Base-by-base conservation (phyloP, 306 rosid genomes). In the Cucurbita pepo region DNA sequence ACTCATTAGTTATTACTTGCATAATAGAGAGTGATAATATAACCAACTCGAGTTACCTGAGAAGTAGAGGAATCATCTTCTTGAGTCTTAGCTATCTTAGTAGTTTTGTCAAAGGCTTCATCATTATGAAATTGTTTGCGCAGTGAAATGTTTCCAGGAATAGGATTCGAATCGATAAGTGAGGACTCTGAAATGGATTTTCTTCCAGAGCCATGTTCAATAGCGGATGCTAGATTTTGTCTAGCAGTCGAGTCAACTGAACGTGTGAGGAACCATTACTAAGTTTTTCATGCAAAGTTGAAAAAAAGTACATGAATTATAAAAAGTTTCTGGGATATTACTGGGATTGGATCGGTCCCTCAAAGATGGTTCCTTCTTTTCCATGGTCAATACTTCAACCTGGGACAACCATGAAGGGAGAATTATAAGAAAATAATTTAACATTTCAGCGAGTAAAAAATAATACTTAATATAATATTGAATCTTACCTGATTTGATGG, bases 181-280 rank as follows among this genome's bases (percentile, higher is more conserved):
- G 86, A 69, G 76, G 90, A 81, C 55, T 88, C 96, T 4, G 98
- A 92, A 75, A 90, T 78, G 72, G 98, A 92, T 82, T 83, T 88
- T 83, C 98, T 84, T 76, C 96, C 98, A 63, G 96, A 92, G 73
- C 98, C 91, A 80, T 88, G 83, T 52, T 88, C 96, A 69, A 84
- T 82, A 73, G 85, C 88, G 56, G 98, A 87, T 62, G 89, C 93
- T 74, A 88, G 79, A 87, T 88, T 90, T 87, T 85, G 88, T 83
- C 88, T 81, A 72, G 82, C 85, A 76, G 80, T 87, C 6, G 92
- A 81, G 77, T 89, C 90, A 79, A 81, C 82, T 44, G 89, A 86
- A 60, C 80, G 69, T 85, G 90, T 62, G 87, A 86, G 83, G 88
- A 83, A 75, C 72, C 86, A 65, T 80, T 81, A 75, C 78, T 81